Percentiles rank a stretch among this genome's conserved stretches.
Conservation (phyloP, 2,329 filamentous ascomycete species). For the Tolypocladium tundrense region DNA sequence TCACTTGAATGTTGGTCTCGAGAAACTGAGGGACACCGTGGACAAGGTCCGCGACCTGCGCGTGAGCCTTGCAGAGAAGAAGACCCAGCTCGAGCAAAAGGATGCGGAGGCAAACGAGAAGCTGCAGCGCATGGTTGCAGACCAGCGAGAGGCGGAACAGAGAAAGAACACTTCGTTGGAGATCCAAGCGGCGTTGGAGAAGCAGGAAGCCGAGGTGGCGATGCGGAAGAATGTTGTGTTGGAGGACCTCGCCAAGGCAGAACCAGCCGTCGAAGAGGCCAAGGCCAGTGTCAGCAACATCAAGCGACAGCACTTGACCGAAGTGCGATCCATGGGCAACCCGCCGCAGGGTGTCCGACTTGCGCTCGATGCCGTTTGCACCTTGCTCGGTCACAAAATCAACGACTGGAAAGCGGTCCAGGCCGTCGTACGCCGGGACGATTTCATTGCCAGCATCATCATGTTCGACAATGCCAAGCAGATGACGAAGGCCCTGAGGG, state of each 20-base stretch:
- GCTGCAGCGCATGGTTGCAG: constrained; percentile 90
- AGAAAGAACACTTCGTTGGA: constrained; percentile 80
- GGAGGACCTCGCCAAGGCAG: constrained; percentile 77
- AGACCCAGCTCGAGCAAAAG: constrained; percentile 84
- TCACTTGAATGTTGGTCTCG: constrained; percentile 93
- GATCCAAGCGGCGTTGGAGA: constrained; percentile 76
- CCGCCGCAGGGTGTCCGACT: constrained; percentile 85
- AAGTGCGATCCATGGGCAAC: constrained; percentile 94
- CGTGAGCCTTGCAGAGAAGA: constrained; percentile 86
- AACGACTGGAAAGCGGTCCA: constrained; percentile 88
- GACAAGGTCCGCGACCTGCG: constrained; percentile 93
- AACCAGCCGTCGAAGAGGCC: constrained; percentile 86
- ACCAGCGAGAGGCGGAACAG: constrained; percentile 90
- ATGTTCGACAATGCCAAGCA: constrained; percentile 92
- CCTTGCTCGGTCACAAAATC: constrained; percentile 81
- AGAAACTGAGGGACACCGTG: constrained; percentile 93
- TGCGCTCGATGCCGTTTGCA: constrained; percentile 92
- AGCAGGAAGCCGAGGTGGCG: constrained; percentile 82
- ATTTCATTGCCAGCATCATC: constrained; percentile 97
- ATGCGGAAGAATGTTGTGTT: constrained; percentile 74
- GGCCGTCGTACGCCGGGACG: constrained; percentile 77
- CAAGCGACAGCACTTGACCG: constrained; percentile 91
- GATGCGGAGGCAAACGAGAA: constrained; percentile 96
- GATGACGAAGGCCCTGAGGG: constrained; percentile 75
- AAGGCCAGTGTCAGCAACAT: constrained; percentile 97